A percentile compares a stretch with the other conserved stretches of the same genome.
Conservation (phyloP, 306 rosid genomes). For the Cucumis cinereus region DNA sequence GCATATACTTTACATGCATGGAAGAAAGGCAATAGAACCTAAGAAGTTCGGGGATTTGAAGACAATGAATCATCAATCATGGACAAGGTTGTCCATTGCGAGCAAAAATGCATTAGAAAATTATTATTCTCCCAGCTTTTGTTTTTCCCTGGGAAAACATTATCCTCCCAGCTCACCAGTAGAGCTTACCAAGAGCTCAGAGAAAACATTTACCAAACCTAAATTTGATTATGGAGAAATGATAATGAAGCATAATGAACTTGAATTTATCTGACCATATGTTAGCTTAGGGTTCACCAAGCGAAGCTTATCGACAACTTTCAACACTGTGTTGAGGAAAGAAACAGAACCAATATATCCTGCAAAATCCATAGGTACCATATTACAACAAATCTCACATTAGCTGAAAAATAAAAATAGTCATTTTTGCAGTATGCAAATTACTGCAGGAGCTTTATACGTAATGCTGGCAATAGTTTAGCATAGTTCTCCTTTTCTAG, state of each 20-base stretch:
- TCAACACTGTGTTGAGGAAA: conserved; percentile 53
- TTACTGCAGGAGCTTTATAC: background rate
- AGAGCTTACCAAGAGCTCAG: background rate
- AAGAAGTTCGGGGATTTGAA: background rate
- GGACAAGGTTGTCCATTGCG: background rate
- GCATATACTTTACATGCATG: background rate
- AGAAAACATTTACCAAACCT: background rate
- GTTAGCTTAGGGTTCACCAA: conserved; percentile 51
- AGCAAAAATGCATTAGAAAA: background rate
- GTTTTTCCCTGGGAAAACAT: background rate
- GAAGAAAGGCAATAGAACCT: background rate
- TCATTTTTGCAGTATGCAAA: background rate
- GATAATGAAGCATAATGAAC: background rate
- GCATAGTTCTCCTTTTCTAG: background rate
- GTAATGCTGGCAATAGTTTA: background rate
- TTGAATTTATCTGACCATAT: conserved; percentile 32
- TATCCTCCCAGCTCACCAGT: background rate
- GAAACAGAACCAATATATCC: conserved; percentile 82
- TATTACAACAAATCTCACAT: background rate
- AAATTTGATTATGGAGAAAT: background rate
- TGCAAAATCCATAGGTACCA: conserved; percentile 13
- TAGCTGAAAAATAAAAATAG: background rate
- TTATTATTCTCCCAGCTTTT: background rate
- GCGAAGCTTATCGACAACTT: conserved; percentile 67
- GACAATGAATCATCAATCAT: background rate